A percentile compares a stretch with the other conserved stretches of the same genome.
Conservation (phyloP, 306 rosid genomes). For the Quercus bicolor region DNA sequence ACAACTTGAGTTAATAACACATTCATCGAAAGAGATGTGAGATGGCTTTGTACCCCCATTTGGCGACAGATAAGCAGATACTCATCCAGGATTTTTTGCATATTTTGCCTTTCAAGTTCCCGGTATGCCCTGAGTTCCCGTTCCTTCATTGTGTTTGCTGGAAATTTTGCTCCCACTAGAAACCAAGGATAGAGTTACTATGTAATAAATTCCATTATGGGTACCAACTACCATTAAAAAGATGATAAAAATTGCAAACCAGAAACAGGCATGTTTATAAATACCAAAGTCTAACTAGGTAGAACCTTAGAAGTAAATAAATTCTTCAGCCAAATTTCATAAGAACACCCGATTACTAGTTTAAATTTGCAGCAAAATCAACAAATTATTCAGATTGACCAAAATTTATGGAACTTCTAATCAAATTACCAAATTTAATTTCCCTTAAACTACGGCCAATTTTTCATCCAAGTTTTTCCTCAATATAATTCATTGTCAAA, state of each 20-base stretch:
- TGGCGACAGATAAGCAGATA: slow-evolving; percentile 43
- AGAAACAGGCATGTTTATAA: background rate
- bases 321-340: background rate
- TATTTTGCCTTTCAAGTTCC: slow-evolving; percentile 35
- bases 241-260: background rate
- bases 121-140: slow-evolving; percentile 24
- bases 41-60: slow-evolving; percentile 46
- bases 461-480: no score
- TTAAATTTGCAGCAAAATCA: background rate
- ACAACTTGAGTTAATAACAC: background rate
- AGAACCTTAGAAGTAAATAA: background rate
- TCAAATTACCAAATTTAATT: no score
- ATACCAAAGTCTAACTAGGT: background rate
- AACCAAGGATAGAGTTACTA: background rate
- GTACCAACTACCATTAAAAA: background rate
- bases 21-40: background rate
- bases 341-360: no score
- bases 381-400: background rate
- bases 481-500: no score
- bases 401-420: no score
- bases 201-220: background rate
- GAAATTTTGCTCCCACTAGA: slow-evolving; percentile 26
- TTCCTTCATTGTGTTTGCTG: slow-evolving; percentile 26
- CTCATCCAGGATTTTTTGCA: slow-evolving; percentile 47
- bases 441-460: no score